phyloP scores from a whole-genome alignment of 345 rosid species.

The Aethionema arabicum region DNA sequence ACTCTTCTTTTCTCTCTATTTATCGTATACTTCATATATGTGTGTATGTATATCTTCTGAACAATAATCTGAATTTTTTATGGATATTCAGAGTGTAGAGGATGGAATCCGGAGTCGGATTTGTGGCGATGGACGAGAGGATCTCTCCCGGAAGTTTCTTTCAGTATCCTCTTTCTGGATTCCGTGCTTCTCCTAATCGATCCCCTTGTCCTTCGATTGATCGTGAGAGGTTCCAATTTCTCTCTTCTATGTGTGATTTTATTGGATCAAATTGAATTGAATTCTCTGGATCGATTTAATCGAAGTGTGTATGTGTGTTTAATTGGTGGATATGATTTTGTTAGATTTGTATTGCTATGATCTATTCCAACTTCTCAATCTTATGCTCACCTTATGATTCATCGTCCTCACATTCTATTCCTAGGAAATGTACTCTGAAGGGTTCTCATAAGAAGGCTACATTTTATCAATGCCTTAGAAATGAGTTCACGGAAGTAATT shows the following conservation, averaged over 20 bases:
- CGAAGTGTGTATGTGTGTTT: background rate
- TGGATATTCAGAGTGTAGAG: constrained; percentile 15
- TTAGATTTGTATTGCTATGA: constrained; percentile 10
- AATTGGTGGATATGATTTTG: constrained; percentile 9
- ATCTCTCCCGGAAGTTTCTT: constrained; percentile 83
- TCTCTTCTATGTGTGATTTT: constrained; percentile 12
- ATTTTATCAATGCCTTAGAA: background rate
- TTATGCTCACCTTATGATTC: background rate
- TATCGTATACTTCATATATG: background rate
- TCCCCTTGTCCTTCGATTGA: constrained; percentile 62
- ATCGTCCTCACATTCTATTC: background rate
- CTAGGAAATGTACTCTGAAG: background rate
- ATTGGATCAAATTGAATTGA: constrained; percentile 11
- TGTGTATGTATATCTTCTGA: constrained; percentile 2
- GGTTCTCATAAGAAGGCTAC: background rate
- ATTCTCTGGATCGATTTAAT: constrained; percentile 17
- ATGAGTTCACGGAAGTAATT: background rate
- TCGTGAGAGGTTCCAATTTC: constrained; percentile 66
- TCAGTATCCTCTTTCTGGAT: constrained; percentile 77
- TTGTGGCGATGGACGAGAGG: constrained; percentile 74
- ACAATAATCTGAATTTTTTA: constrained; percentile 3
- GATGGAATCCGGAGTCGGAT: constrained; percentile 34
- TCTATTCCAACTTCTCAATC: constrained; percentile 15
- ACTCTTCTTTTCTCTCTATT: constrained; percentile 28
- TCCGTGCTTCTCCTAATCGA: constrained; percentile 84